Percentiles rank a stretch among this genome's conserved stretches.
Conservation (phyloP, 306 rosid species). For the Dicorynia guianensis region DNA sequence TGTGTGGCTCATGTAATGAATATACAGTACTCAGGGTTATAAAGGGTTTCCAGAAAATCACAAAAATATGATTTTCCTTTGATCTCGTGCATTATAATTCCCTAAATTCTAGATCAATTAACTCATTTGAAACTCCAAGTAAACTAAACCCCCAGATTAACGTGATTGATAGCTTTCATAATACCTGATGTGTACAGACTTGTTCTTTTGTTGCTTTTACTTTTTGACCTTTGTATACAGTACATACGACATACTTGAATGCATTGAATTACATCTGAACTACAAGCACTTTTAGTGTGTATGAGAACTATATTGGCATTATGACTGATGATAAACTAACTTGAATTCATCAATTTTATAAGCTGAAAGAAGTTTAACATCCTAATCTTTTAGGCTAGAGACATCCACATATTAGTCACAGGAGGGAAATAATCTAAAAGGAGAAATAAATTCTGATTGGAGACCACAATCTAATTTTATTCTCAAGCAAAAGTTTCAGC, state of each 20-base stretch:
- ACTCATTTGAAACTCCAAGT: background rate
- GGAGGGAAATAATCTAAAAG: constrained; percentile 17
- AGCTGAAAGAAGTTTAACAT: constrained; percentile 6
- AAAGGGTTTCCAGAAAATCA: background rate
- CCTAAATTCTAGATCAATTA: background rate
- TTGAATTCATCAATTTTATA: background rate
- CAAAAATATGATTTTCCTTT: constrained; percentile 16
- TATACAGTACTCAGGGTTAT: constrained; percentile 16
- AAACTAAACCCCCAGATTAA: background rate
- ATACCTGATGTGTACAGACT: background rate
- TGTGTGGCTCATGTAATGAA: constrained; percentile 14
- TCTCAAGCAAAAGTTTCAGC: constrained; percentile 2
- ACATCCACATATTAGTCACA: background rate
- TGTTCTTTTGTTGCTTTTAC: background rate
- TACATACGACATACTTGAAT: background rate
- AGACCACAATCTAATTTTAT: constrained; percentile 5
- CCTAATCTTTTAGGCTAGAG: constrained; percentile 14
- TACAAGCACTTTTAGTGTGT: background rate
- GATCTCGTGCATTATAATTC: background rate
- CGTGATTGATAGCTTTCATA: constrained; percentile 7
- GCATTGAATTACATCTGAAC: background rate
- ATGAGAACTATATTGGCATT: background rate
- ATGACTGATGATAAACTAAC: background rate
- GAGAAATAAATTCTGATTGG: constrained; percentile 20
- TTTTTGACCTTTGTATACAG: constrained; percentile 17